Percentiles rank a stretch among this genome's conserved stretches.
Evolutionary conservation across 176 grass and related monocot species (phyloP).

Genomic region (Stipa capillata): DNA sequence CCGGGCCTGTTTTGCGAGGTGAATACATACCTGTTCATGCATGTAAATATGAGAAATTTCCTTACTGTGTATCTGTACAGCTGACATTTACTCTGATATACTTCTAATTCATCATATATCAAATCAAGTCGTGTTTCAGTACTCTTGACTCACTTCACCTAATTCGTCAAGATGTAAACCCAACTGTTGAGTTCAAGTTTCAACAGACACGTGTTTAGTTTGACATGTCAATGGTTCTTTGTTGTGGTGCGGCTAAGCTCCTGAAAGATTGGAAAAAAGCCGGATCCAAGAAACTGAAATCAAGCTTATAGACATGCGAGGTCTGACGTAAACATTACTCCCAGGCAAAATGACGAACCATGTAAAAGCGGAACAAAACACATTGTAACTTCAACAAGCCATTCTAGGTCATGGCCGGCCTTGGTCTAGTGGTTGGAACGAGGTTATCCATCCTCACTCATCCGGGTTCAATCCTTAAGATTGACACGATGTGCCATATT

Average conservation of each 20-base stretch:
- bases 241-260: neutral
- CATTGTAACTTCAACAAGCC: neutral
- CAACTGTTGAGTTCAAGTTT: neutral
- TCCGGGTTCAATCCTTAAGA: too few species aligned
- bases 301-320: neutral
- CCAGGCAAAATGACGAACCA: too few species aligned
- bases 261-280: neutral
- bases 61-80: too few species aligned
- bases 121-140: neutral
- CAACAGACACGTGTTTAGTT: too few species aligned
- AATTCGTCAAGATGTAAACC: neutral
- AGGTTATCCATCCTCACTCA: too few species aligned
- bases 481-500: too few species aligned
- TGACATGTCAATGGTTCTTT: neutral
- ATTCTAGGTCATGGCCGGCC: too few species aligned
- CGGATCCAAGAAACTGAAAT: neutral
- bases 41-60: constrained; percentile 51
- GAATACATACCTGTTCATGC: constrained; percentile 27
- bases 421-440: too few species aligned
- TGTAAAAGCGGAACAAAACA: neutral
- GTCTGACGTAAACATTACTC: too few species aligned
- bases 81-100: constrained; percentile 4
- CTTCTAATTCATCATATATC: constrained; percentile 17
- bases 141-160: neutral
- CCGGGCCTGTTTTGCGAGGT: constrained; percentile 23